These are phyloP conservation scores for Talaromyces rugulosus DNA, from an alignment of 2,329 filamentous ascomycete species.

Conservation along the genomic window DNA sequence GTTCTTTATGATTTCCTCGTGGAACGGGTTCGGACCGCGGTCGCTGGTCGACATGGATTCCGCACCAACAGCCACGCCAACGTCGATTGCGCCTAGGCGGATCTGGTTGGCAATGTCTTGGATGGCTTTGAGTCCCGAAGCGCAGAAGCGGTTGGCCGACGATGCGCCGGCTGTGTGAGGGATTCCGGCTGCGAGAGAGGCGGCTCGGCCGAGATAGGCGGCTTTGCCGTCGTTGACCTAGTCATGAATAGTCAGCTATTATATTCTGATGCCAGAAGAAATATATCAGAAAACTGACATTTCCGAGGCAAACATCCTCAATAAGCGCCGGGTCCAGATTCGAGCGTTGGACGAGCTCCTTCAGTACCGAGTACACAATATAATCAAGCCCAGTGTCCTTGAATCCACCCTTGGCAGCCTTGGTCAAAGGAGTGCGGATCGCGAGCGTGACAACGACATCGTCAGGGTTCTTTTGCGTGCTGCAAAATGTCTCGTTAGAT, in stretches of 20 bases:
- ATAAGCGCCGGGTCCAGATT: slow-evolving; percentile 75
- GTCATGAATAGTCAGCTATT: slow-evolving; percentile 13
- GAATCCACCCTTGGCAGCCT: slow-evolving; percentile 86
- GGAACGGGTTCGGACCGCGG: slow-evolving; percentile 66
- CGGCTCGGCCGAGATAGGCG: slow-evolving; percentile 85
- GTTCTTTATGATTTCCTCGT: slow-evolving; percentile 68
- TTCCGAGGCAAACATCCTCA: slow-evolving; percentile 88
- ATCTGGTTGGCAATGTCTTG: slow-evolving; percentile 94
- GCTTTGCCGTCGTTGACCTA: slow-evolving; percentile 78
- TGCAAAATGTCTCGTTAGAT: slow-evolving; percentile 36
- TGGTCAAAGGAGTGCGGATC: slow-evolving; percentile 80
- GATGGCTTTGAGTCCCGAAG: slow-evolving; percentile 88
- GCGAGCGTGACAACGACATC: slow-evolving; percentile 96
- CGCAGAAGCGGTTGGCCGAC: slow-evolving; percentile 93
- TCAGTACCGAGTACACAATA: slow-evolving; percentile 75
- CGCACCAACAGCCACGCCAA: slow-evolving; percentile 82
- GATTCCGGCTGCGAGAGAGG: slow-evolving; percentile 85
- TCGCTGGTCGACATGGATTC: slow-evolving; percentile 85
- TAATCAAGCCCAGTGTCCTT: slow-evolving; percentile 91
- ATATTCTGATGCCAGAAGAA: neutral
- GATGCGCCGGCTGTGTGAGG: slow-evolving; percentile 81
- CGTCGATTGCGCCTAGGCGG: slow-evolving; percentile 70
- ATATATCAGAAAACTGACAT: slow-evolving; percentile 54
- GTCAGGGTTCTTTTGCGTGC: slow-evolving; percentile 87
- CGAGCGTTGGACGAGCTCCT: slow-evolving; percentile 67